Evolutionary conservation across 352 stramenopile genomes (phyloP), one percentile per base, ranked within the genome.

Genomic region (Phytophthora uliginosa): DNA sequence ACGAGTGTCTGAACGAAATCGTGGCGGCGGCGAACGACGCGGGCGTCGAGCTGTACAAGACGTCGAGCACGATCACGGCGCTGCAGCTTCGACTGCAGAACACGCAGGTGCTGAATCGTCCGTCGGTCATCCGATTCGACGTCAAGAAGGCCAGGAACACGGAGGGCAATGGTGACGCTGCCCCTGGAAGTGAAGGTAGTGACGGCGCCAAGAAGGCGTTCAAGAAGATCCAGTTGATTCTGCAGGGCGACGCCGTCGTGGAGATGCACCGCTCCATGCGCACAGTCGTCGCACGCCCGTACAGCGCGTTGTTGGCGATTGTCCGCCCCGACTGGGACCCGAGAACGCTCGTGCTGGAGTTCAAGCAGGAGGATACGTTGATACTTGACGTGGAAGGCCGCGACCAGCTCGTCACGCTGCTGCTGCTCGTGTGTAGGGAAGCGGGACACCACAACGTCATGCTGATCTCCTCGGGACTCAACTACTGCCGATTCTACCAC

Each of bases 121-220:
- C 87, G 1, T 82, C 87, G 5, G 66, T 90, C 13, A 84, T 87
- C 40, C 83, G 85, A 62, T 94, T 94, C 26, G 87, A 94, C 34
- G 87, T 92, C 10, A 77, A 81, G 51, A 93, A 89, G 57, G 61
- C 53, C 1, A 71, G 50, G 31, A 75, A 56, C 48, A 62, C 47
- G 6, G 45, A 57, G 5, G 59, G 56, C 3, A 78, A 69, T 33
- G 73, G 59, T 17, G 70, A 81, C 20, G 62, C 34, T 45, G 28
- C 67, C 4, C 53, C 60, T 34, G 69, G 22, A 53, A 75, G 69
- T 47, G 64, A 73, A 7, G 20, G 24, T 7, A 74, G 66, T 54
- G 77, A 85, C 34, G 81, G 77, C 13, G 65, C 51, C 15, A 85
- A 71, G 54, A 82, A 76, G 18, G 47, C 52, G 31, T 83, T 77